Conservation (phyloP, 768 basidiomycete species). For the Auriculariales sp. region DNA sequence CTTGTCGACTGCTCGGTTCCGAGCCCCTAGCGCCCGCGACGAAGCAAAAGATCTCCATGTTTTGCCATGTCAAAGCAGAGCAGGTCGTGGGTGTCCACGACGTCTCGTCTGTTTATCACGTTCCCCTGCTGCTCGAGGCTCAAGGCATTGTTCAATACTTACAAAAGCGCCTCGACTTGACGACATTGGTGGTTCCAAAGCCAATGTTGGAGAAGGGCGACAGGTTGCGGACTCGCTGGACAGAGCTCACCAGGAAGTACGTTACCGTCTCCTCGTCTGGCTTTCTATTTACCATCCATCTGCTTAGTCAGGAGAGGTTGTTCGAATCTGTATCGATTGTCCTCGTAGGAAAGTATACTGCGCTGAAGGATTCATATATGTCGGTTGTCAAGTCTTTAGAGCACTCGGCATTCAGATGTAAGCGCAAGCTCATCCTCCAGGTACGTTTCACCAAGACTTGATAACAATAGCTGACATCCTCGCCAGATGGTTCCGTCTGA, state of each 20-base stretch:
- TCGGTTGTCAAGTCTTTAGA: conserved; percentile 93
- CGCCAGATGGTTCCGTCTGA: conserved; percentile 91
- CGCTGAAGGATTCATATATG: conserved; percentile 96
- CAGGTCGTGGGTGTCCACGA: conserved; percentile 90
- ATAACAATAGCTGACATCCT: not conserved
- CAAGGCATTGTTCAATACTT: conserved; percentile 88
- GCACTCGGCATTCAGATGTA: conserved; percentile 89
- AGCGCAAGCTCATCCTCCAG: conserved; percentile 65
- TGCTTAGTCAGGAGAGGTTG: conserved; percentile 72
- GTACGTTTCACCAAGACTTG: conserved; percentile 26
- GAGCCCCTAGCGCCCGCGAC: conserved; percentile 72
- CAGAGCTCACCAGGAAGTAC: conserved; percentile 66
- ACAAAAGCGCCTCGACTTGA: conserved; percentile 64
- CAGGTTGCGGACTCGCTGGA: conserved; percentile 65
- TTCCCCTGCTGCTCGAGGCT: conserved; percentile 78
- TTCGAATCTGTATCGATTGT: conserved; percentile 83
- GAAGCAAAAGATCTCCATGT: conserved; percentile 96
- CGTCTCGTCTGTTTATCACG: conserved; percentile 93
- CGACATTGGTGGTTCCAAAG: conserved; percentile 33
- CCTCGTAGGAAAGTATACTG: conserved; percentile 94
- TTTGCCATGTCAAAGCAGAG: conserved; percentile 84
- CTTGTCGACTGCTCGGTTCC: conserved; percentile 73
- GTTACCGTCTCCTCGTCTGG: conserved; percentile 11
- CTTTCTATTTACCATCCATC: not conserved
- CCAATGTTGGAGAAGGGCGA: conserved; percentile 47